Base-by-base conservation (phyloP, 768 basidiomycete species). In the Chalciporus chontae region DNA sequence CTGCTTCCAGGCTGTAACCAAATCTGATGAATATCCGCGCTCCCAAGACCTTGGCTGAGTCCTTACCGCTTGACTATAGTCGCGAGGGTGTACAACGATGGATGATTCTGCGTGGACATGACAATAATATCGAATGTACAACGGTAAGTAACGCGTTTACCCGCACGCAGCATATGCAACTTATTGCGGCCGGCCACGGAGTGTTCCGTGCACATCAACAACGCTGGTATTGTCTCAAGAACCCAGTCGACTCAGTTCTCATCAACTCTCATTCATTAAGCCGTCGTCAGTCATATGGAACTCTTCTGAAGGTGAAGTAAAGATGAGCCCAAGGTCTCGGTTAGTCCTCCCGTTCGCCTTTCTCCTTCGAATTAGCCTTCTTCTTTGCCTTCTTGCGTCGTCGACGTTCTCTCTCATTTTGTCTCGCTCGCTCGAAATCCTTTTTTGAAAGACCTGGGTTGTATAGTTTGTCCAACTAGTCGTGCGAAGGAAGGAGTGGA, bases 61-160 rank as follows among this genome's bases (percentile, higher is more conserved):
- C 62, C 75, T 48, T 62, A 87, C 87, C 89, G 81, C 69, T 90
- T 91, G 67, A 88, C 87, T 53, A 91, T 83, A 9, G 89, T 91
- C 23, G 86, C 83, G 21, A 91, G 72, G 19, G 87, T 86, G 65
- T 90, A 78, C 15, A 90, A 65, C 8, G 87, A 85, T 37, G 61
- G 39, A 24, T 66, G 58, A 40, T 69, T 70, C 18, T 77, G 77
- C 64, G 57, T 45, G 38, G 65, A 43, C 67, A 66, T 66, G 54
- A 40, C 21, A 17, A 8, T 26, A 11, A 2, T 21, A 29, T 27
- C 10, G 24, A 36, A 36, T 36, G 8, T 26, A 31, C 29, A 13
- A 31, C n/a, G n/a, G n/a, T n/a, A n/a, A n/a, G n/a, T n/a, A 46
- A 48, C 44, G 44, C 48, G 43, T 41, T 29, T n/a, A 24, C 5